These are phyloP conservation scores for Cyclostephanos tholiformis DNA, from an alignment of 108 stramenopile species.

Conservation along the genomic window DNA sequence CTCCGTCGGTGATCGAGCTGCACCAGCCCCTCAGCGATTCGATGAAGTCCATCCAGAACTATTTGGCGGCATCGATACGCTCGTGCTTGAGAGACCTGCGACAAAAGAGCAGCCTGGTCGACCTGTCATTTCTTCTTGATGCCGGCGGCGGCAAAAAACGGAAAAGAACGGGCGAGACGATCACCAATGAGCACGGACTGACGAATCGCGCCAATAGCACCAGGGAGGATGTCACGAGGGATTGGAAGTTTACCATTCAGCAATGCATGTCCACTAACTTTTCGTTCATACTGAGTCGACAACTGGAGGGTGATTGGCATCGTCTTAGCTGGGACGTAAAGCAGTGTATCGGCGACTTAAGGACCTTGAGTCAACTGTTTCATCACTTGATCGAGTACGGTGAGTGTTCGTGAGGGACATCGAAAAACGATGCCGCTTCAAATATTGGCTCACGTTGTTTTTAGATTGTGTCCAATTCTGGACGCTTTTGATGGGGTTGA, in stretches of 20 bases:
- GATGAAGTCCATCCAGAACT: constrained; percentile 90
- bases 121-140: constrained; percentile 54
- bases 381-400: constrained; percentile 85
- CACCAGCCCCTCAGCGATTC: constrained; percentile 79
- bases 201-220: not conserved
- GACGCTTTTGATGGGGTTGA: constrained; percentile 74
- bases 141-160: constrained; percentile 17
- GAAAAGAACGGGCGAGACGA: constrained; percentile 12
- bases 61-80: constrained; percentile 86
- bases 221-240: constrained; percentile 23
- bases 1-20: constrained; percentile 87
- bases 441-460: not conserved
- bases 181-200: not conserved
- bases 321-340: constrained; percentile 80
- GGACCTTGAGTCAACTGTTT: constrained; percentile 88
- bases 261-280: constrained; percentile 89
- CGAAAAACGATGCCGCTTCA: not conserved
- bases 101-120: constrained; percentile 61
- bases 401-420: not conserved
- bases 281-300: constrained; percentile 80
- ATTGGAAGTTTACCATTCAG: constrained; percentile 77
- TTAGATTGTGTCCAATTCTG: constrained; percentile 91
- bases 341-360: constrained; percentile 89
- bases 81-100: constrained; percentile 90
- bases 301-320: constrained; percentile 97